Evolutionary conservation across 2,329 filamentous ascomycete genomes (phyloP).

Genomic region (Penicillium vulpinum): DNA sequence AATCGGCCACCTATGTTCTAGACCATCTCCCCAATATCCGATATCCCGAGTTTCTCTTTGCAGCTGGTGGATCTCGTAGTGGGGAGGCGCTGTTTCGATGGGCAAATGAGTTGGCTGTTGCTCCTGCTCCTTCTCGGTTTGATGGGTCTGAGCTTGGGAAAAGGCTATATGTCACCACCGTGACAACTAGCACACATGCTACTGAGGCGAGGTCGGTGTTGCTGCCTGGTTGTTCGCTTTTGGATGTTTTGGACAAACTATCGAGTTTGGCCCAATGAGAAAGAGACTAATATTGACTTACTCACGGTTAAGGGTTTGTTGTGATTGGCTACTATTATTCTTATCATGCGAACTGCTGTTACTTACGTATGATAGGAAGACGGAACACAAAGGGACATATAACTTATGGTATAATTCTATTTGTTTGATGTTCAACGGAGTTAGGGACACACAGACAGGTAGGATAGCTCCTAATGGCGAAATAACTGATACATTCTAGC

Average conservation of each 20-base stretch:
- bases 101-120: constrained; percentile 73
- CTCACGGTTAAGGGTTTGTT: not conserved
- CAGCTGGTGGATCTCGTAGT: constrained; percentile 82
- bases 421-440: not conserved
- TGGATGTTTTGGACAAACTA: constrained; percentile 9
- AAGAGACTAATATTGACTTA: constrained; percentile 56
- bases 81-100: constrained; percentile 90
- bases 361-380: not conserved
- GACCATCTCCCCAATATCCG: constrained; percentile 56
- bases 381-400: not conserved
- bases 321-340: not conserved
- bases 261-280: not conserved
- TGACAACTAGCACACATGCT: constrained; percentile 79
- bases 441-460: not conserved
- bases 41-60: constrained; percentile 77
- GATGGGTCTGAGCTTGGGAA: not conserved
- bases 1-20: constrained; percentile 70
- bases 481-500: not conserved
- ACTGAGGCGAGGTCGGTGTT: constrained; percentile 80
- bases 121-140: constrained; percentile 18
- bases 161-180: constrained; percentile 63
- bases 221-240: constrained; percentile 62
- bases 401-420: not conserved
- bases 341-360: not conserved
- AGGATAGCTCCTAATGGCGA: not conserved